These are phyloP conservation scores for Fusarium scirpi DNA, from an alignment of 2,329 filamentous ascomycete genomes.

Conservation along the genomic window DNA sequence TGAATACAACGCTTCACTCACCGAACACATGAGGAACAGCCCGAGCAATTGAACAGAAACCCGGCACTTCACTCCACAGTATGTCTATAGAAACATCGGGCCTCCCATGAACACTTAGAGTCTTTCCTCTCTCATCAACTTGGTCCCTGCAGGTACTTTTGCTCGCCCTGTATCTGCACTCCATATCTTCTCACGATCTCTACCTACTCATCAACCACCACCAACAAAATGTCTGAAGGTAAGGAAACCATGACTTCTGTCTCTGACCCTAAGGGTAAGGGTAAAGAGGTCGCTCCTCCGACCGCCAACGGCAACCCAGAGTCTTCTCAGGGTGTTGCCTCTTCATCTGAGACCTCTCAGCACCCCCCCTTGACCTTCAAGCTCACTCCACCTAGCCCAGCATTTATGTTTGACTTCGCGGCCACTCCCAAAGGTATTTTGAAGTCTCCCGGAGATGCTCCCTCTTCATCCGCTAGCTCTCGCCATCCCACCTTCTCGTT, in stretches of 20 bases:
- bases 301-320: neutral
- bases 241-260: neutral
- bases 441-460: neutral
- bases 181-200: neutral
- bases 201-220: neutral
- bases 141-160: neutral
- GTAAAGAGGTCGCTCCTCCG: neutral
- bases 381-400: neutral
- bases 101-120: neutral
- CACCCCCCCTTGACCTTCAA: neutral
- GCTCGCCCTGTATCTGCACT: neutral
- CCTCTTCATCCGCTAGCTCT: neutral
- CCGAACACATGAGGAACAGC: neutral
- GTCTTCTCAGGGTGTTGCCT: neutral
- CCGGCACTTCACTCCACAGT: neutral
- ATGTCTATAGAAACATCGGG: neutral
- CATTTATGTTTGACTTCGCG: neutral
- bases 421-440: neutral
- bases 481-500: neutral
- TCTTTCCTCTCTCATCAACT: neutral
- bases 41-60: neutral
- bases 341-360: neutral
- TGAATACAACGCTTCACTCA: neutral
- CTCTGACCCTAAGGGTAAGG: neutral
- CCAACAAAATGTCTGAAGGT: neutral